phyloP scores from a whole-genome alignment of 2,329 filamentous ascomycete species.

The Penicillium sp. region DNA sequence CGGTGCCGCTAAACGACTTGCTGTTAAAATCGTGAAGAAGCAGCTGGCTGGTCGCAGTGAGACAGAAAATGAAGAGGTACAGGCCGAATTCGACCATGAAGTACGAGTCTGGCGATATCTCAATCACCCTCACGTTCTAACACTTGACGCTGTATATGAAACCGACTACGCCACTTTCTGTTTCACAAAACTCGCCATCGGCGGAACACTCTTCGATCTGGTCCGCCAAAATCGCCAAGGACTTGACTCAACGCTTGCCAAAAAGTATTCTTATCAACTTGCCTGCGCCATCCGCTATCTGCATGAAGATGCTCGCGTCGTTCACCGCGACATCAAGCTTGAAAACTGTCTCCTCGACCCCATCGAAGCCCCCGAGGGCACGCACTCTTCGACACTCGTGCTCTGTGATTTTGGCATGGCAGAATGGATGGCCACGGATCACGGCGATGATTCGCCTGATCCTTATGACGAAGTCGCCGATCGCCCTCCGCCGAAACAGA shows the following conservation, averaged over 20 bases:
- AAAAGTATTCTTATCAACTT: constrained; percentile 61
- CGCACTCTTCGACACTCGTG: constrained; percentile 55
- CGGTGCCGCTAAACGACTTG: constrained; percentile 52
- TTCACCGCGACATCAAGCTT: constrained; percentile 67
- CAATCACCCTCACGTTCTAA: constrained; percentile 60
- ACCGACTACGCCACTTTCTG: constrained; percentile 68
- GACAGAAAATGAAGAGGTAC: constrained; percentile 61
- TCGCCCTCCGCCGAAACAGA: constrained; percentile 49
- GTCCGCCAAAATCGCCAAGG: constrained; percentile 56
- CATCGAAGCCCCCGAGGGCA: constrained; percentile 46
- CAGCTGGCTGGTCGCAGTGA: constrained; percentile 55
- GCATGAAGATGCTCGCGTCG: constrained; percentile 64
- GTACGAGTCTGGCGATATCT: constrained; percentile 66
- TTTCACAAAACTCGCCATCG: constrained; percentile 62
- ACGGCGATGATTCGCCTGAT: constrained; percentile 50
- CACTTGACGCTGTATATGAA: constrained; percentile 62
- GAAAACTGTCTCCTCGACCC: constrained; percentile 66
- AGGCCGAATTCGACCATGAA: constrained; percentile 67
- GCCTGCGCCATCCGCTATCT: constrained; percentile 64
- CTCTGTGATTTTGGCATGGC: constrained; percentile 69
- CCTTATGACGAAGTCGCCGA: constrained; percentile 48
- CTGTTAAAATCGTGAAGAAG: constrained; percentile 67
- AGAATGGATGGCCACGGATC: constrained; percentile 61
- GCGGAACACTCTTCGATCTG: constrained; percentile 63
- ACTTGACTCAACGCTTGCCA: constrained; percentile 52